Conservation (phyloP, 306 rosid species). For the Prunus campanulata region DNA sequence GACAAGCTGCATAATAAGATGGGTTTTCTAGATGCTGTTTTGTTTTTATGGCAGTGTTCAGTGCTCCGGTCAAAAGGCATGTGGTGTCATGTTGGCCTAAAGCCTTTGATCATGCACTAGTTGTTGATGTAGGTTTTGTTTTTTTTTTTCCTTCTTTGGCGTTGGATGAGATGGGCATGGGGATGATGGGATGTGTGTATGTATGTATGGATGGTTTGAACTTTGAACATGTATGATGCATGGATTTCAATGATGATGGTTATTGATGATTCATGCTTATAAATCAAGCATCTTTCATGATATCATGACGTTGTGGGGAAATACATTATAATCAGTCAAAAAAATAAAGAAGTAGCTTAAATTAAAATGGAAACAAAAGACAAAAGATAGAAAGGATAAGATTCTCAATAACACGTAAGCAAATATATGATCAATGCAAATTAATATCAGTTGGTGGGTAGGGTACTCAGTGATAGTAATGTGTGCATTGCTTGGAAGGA, state of each 20-base stretch:
- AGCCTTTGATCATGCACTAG: conserved; percentile 22
- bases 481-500: not conserved
- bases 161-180: conserved; percentile 8
- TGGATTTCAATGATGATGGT: conserved; percentile 30
- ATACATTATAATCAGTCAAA: not conserved
- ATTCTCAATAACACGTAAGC: not conserved
- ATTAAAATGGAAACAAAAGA: not conserved
- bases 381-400: not conserved
- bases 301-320: not conserved
- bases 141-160: not conserved
- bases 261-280: conserved; percentile 25
- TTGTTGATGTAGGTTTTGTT: conserved; percentile 15
- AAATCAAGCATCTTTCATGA: not conserved
- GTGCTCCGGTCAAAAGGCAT: not conserved
- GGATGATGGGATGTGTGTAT: conserved; percentile 11
- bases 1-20: conserved; percentile 28
- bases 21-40: not conserved
- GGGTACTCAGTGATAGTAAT: not conserved
- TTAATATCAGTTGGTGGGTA: not conserved
- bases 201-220: conserved; percentile 23
- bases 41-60: not conserved
- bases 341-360: not conserved
- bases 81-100: not conserved
- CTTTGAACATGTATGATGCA: conserved; percentile 27
- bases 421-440: not conserved